Percentiles rank a stretch among this genome's conserved stretches.
Conservation (phyloP, 2,329 filamentous ascomycete genomes). For the Ophiostoma tasmaniense region DNA sequence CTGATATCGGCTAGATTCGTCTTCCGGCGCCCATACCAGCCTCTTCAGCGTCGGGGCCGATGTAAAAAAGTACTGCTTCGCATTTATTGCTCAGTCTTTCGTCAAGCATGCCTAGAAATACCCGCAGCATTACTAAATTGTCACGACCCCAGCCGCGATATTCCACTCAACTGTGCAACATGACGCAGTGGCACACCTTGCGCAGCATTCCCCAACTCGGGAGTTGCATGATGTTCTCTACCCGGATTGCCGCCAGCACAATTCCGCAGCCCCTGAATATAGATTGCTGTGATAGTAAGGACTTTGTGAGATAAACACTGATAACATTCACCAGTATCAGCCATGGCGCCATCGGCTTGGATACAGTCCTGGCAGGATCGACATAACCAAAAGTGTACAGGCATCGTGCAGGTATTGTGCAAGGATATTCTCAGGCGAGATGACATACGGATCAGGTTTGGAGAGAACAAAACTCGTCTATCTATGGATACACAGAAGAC, state of each 20-base stretch:
- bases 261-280: not conserved
- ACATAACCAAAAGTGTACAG: not conserved
- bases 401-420: not conserved
- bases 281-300: not conserved
- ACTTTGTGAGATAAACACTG: not conserved
- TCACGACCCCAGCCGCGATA: not conserved
- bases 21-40: not conserved
- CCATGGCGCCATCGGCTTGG: not conserved
- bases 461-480: not conserved
- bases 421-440: not conserved
- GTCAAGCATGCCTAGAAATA: conserved; percentile 1
- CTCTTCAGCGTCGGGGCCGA: not conserved
- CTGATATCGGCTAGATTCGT: not conserved
- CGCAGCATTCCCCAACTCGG: not conserved
- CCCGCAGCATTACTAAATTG: not conserved
- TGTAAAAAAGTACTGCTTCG: not conserved
- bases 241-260: not conserved
- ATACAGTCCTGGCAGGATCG: not conserved
- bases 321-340: not conserved
- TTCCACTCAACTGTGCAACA: not conserved
- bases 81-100: not conserved
- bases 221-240: not conserved
- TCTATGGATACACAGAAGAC: not conserved
- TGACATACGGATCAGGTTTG: not conserved
- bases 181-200: conserved; percentile 2